A percentile compares a stretch with the other conserved stretches of the same genome.
These are phyloP conservation scores for Cytospora piceicola DNA, from an alignment of 2,329 filamentous ascomycete genomes.

Conservation along the genomic window DNA sequence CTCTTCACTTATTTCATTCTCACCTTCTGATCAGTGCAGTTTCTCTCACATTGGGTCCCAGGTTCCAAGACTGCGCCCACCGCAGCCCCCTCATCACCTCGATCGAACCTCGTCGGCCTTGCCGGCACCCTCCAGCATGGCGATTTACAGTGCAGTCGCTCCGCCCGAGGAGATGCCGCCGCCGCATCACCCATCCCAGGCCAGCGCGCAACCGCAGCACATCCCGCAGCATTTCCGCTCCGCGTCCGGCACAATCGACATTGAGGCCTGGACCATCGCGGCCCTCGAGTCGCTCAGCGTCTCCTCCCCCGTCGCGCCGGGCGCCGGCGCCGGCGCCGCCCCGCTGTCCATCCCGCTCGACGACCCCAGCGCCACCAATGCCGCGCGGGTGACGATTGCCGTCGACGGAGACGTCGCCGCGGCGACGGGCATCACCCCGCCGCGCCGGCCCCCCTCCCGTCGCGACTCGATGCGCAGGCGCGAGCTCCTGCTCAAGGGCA, in stretches of 20 bases:
- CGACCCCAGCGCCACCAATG: conserved; percentile 44
- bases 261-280: conserved; percentile 69
- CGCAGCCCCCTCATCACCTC: background rate
- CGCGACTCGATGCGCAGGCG: conserved; percentile 64
- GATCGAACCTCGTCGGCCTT: background rate
- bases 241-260: conserved; percentile 52
- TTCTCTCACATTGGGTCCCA: background rate
- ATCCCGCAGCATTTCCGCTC: conserved; percentile 35
- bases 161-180: conserved; percentile 34
- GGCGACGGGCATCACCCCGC: conserved; percentile 38
- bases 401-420: conserved; percentile 28
- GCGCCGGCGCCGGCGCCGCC: conserved; percentile 53
- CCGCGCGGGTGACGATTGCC: conserved; percentile 32
- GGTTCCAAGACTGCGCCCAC: background rate
- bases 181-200: background rate
- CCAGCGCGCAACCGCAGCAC: conserved; percentile 32
- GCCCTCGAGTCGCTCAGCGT: conserved; percentile 60
- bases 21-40: background rate
- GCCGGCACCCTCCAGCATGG: conserved; percentile 36
- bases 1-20: background rate
- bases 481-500: conserved; percentile 82
- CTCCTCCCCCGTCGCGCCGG: conserved; percentile 56
- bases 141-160: conserved; percentile 42
- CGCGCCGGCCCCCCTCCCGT: conserved; percentile 51
- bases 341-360: conserved; percentile 79